Conservation (phyloP, 805 yeast genomes). For the Metschnikowia reukaufii region DNA sequence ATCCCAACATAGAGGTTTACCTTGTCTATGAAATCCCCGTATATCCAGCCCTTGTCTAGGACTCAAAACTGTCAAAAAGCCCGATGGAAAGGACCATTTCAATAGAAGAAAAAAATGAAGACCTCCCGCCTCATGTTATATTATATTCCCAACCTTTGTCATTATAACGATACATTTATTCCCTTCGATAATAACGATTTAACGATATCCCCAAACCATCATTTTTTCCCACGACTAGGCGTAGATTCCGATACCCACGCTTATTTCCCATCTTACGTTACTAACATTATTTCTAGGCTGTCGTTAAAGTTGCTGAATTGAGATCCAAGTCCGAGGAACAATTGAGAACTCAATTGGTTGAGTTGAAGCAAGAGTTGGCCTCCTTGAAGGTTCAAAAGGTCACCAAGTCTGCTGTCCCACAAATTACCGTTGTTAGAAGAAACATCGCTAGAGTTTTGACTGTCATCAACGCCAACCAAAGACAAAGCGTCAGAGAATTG, state of each 20-base stretch:
- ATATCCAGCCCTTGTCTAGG: no score
- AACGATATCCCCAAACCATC: neutral
- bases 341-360: constrained; percentile 90
- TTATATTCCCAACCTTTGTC: no score
- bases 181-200: no score
- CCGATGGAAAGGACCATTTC: no score
- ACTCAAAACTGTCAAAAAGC: no score
- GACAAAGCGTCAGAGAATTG: constrained; percentile 91
- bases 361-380: constrained; percentile 95
- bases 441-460: constrained; percentile 98
- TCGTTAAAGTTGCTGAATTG: constrained; percentile 92
- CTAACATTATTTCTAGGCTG: constrained; percentile 55
- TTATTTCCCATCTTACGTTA: constrained; percentile 7
- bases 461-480: constrained; percentile 93
- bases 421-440: constrained; percentile 96
- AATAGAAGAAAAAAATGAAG: no score
- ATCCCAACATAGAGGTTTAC: no score
- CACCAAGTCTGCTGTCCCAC: constrained; percentile 90
- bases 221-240: neutral
- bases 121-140: no score
- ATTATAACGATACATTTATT: no score
- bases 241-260: neutral
- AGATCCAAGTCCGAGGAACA: constrained; percentile 96
- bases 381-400: constrained; percentile 93
- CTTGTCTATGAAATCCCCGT: no score